A percentile compares a stretch with the other conserved stretches of the same genome.
phyloP scores from a whole-genome alignment of 2,329 filamentous ascomycete genomes.

The Endoconidiophora laricicola region DNA sequence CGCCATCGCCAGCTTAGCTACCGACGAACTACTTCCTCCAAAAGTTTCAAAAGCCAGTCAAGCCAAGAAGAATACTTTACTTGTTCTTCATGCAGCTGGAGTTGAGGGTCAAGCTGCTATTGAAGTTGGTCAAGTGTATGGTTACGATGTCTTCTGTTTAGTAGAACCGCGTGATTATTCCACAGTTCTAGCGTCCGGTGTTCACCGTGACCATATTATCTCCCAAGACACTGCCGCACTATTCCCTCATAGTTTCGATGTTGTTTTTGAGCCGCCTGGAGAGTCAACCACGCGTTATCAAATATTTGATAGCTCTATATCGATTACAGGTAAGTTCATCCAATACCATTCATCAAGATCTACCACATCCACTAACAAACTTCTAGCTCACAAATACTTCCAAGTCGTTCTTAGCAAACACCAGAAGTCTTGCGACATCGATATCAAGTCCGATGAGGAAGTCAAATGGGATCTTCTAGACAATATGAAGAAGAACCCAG shows the following conservation, averaged over 20 bases:
- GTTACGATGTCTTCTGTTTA: constrained; percentile 27
- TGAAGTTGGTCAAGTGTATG: constrained; percentile 22
- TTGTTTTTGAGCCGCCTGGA: not conserved
- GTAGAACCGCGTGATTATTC: constrained; percentile 23
- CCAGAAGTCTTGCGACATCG: too few species aligned
- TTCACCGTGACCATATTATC: constrained; percentile 25
- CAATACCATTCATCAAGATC: not conserved
- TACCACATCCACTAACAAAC: not conserved
- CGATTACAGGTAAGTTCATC: constrained; percentile 21
- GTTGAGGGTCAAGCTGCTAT: constrained; percentile 28
- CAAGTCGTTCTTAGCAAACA: not conserved
- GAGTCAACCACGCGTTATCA: too few species aligned
- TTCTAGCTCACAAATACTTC: constrained; percentile 5
- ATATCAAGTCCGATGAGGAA: too few species aligned
- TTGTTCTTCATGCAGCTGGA: constrained; percentile 27
- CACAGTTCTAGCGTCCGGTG: constrained; percentile 20
- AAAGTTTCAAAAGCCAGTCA: too few species aligned
- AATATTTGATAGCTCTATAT: not conserved
- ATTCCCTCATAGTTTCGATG: not conserved
- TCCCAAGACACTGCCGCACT: not conserved
- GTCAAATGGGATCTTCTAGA: constrained; percentile 6
- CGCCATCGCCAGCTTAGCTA: not conserved
- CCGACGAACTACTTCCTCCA: too few species aligned
- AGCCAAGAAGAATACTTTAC: constrained; percentile 18
- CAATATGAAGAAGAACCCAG: constrained; percentile 2